Base-by-base conservation (phyloP, 2,329 filamentous ascomycete species). In the Pseudocercospora musae region DNA sequence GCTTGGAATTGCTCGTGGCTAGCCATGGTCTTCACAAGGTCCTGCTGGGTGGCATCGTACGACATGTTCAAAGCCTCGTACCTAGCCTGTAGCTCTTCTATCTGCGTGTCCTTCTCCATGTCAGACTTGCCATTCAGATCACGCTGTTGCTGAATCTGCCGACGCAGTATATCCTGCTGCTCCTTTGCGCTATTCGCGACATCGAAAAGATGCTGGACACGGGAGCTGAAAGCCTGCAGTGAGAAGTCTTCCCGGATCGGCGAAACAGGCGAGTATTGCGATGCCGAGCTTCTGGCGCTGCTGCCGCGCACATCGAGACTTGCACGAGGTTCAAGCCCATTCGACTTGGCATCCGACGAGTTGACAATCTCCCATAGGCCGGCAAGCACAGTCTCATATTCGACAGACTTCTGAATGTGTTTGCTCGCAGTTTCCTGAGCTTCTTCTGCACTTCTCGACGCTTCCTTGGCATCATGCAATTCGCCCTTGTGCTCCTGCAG, bases 121-220 rank as follows among this genome's bases (percentile, higher is more conserved):
- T 96, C 92, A 0, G 91, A 92, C 72, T 93, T 93, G 79, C 84
- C 92, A 78, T 96, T 96, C 61, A 97, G 84, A 72, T 96, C 92
- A 62, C 93, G 89, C 77, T 98, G 94, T 74, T 98, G 93, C 78
- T 96, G 94, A 71, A 97, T 94, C 75, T 98, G 93, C 48, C 92
- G 87, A 71, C 94, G 89, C 8, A 98, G 83, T 21, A 96, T 93
- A 54, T 87, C 86, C 74, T 96, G 96, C 74, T 98, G 93, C 70
- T 96, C 91, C 65, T 91, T 88, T 37, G 97, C 80, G 20, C 85
- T 85, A 18, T 88, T 89, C n/a, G 91, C 85, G 62, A 91, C 89
- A 44, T 83, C 82, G 72, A 92, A 91, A 4, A 97, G 80, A 78
- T 87, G 89, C 70, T 92, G 89, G 0, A 98, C 87, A 71, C 91